Evolutionary conservation across 192 early-diverging fungal species (phyloP).

Genomic region (Umbelopsis ramanniana): DNA sequence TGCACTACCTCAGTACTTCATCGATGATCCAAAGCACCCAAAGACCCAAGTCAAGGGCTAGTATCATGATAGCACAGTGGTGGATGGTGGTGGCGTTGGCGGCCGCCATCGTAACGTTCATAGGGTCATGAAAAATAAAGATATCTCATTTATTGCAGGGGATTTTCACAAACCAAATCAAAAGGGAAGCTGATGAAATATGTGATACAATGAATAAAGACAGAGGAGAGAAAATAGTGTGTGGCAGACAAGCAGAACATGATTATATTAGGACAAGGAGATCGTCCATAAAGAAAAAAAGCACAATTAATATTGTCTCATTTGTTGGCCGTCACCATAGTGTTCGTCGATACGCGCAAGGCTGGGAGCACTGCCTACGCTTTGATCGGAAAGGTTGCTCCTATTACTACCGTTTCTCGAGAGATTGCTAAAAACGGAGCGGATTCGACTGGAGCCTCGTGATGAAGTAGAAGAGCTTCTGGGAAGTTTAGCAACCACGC

Average conservation of each 20-base stretch:
- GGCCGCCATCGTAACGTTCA: neutral
- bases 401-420: constrained; percentile 19
- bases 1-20: constrained; percentile 9
- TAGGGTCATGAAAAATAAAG: neutral
- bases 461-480: constrained; percentile 19
- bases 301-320: constrained; percentile 15
- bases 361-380: constrained; percentile 16
- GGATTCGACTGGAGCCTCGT: constrained; percentile 23
- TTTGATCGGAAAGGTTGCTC: constrained; percentile 13
- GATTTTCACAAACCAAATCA: neutral
- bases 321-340: constrained; percentile 1
- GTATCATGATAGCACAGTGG: neutral
- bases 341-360: constrained; percentile 9
- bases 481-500: constrained; percentile 36
- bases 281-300: constrained; percentile 23
- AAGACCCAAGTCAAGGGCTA: neutral
- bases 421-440: constrained; percentile 29
- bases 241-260: constrained; percentile 1
- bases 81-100: neutral
- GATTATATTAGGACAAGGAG: neutral
- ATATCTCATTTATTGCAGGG: neutral
- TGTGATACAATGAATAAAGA: neutral
- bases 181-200: neutral
- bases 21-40: neutral
- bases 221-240: neutral